Percentiles rank a stretch among this genome's conserved stretches.
Conservation (phyloP, 768 basidiomycete genomes). For the Lyophyllum atratum region DNA sequence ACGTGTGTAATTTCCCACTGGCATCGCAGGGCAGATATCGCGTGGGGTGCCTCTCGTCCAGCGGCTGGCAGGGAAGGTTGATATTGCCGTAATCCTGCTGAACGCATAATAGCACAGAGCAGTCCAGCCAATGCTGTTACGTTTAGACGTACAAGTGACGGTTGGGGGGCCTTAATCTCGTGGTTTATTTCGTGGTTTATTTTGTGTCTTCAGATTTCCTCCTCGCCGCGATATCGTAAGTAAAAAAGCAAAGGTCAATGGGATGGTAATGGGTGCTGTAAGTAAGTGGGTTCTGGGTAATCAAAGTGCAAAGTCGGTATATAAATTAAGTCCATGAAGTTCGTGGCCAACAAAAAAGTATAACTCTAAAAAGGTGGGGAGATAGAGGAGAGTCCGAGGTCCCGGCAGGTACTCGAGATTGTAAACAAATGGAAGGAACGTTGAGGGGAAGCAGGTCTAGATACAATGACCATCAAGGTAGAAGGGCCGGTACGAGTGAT, state of each 20-base stretch:
- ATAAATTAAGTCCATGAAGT: not conserved
- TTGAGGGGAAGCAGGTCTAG: not conserved
- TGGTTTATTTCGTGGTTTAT: no score
- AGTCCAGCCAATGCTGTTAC: no score
- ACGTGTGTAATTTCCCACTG: not conserved
- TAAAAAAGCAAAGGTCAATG: not conserved
- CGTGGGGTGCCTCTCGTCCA: not conserved
- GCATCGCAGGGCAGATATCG: not conserved
- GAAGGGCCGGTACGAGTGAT: not conserved
- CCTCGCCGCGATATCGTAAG: not conserved
- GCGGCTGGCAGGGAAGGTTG: not conserved
- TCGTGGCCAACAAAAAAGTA: not conserved
- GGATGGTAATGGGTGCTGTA: no score
- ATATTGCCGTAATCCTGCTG: not conserved
- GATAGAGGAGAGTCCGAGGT: slow-evolving; percentile 15
- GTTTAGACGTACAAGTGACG: no score
- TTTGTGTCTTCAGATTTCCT: no score
- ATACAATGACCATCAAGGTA: not conserved
- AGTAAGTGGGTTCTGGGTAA: no score
- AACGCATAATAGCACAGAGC: not conserved
- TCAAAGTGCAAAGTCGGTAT: not conserved
- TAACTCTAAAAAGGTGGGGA: not conserved
- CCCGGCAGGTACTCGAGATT: not conserved
- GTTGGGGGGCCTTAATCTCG: no score
- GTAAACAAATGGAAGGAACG: not conserved